Conservation (phyloP, 805 yeast species). For the Isabelozyma gotoi region DNA sequence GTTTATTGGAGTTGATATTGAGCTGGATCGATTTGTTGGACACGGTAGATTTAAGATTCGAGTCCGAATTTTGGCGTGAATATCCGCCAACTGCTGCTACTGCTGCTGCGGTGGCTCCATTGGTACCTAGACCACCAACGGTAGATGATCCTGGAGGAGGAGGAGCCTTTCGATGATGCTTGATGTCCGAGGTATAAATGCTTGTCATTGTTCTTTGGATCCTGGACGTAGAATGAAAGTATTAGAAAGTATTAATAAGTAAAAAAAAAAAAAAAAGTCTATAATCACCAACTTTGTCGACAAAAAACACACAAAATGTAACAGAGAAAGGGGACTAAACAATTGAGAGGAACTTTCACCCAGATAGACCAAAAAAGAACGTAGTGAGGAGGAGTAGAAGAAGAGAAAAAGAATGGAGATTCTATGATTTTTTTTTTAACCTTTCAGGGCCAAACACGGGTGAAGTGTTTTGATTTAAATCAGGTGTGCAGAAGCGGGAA, state of each 20-base stretch:
- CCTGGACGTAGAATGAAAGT: too few relatives aligned
- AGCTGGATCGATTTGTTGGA: conserved; percentile 11
- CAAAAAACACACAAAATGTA: not conserved
- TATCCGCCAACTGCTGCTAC: not conserved
- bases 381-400: not conserved
- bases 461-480: not conserved
- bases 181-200: conserved; percentile 41
- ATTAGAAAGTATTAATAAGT: too few relatives aligned
- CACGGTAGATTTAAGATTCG: not conserved
- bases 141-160: conserved; percentile 34
- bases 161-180: conserved; percentile 43
- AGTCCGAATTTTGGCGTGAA: not conserved
- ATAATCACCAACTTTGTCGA: not conserved
- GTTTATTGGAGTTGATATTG: conserved; percentile 25
- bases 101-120: not conserved
- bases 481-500: not conserved
- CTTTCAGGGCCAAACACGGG: not conserved
- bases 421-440: too few relatives aligned
- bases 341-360: too few relatives aligned
- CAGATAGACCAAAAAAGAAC: too few relatives aligned
- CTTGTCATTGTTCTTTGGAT: conserved; percentile 41
- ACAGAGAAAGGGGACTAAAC: not conserved
- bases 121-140: not conserved
- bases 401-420: not conserved
- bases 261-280: too few relatives aligned